These are phyloP conservation scores for Scleroderma citrinum DNA, from an alignment of 768 basidiomycete genomes.

Conservation along the genomic window DNA sequence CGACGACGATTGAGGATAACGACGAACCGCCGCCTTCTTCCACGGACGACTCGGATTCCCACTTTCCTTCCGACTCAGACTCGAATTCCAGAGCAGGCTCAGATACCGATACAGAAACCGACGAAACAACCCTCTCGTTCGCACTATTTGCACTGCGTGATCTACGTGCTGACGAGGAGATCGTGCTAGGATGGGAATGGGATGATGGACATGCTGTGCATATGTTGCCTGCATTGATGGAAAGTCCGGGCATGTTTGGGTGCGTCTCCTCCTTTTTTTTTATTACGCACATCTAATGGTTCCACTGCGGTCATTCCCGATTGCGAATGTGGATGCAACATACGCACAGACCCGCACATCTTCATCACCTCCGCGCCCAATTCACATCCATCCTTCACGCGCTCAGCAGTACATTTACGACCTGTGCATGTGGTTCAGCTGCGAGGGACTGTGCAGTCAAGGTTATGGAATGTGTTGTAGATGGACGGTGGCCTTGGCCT, in stretches of 20 bases:
- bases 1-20: neutral
- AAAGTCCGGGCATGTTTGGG: slow-evolving; percentile 52
- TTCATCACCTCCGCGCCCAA: slow-evolving; percentile 53
- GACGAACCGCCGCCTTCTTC: slow-evolving; percentile 8
- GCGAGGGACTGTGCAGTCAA: slow-evolving; percentile 58
- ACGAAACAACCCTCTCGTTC: slow-evolving; percentile 47
- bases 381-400: slow-evolving; percentile 67
- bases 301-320: neutral
- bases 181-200: slow-evolving; percentile 95
- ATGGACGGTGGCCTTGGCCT: slow-evolving; percentile 30
- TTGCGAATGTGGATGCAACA: neutral
- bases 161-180: slow-evolving; percentile 74
- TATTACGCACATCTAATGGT: neutral
- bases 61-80: slow-evolving; percentile 2
- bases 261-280: slow-evolving; percentile 31
- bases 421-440: slow-evolving; percentile 65
- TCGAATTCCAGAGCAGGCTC: slow-evolving; percentile 15
- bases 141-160: slow-evolving; percentile 77
- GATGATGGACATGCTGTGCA: slow-evolving; percentile 88
- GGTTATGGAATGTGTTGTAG: slow-evolving; percentile 63
- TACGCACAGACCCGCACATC: slow-evolving; percentile 36
- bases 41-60: neutral
- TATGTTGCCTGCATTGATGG: slow-evolving; percentile 60
- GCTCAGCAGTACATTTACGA: slow-evolving; percentile 63
- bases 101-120: slow-evolving; percentile 12